Conservation (phyloP, 108 stramenopile genomes). For the Hondaea fermentalgiana region DNA sequence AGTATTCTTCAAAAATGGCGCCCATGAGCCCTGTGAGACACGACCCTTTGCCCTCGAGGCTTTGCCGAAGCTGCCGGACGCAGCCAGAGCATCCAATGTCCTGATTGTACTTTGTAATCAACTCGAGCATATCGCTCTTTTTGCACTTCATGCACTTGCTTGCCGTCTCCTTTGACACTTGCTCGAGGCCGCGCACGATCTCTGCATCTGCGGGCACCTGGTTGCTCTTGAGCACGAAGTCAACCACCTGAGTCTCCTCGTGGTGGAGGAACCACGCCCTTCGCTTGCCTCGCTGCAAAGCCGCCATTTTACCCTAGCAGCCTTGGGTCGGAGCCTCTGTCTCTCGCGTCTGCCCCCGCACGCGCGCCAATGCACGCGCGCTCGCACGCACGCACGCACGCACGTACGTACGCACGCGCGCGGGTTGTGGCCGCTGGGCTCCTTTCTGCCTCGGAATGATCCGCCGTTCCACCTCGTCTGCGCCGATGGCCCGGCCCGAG, state of each 20-base stretch:
- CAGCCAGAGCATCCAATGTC: conserved; percentile 14
- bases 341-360: too few relatives aligned
- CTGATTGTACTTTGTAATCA: background rate
- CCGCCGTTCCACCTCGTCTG: too few relatives aligned
- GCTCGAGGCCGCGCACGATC: background rate
- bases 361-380: too few relatives aligned
- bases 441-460: too few relatives aligned
- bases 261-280: background rate
- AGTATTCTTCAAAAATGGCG: background rate
- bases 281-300: background rate
- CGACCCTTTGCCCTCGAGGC: background rate
- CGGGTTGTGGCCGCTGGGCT: too few relatives aligned
- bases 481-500: too few relatives aligned
- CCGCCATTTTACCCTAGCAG: too few relatives aligned
- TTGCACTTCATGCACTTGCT: background rate
- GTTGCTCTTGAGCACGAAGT: background rate
- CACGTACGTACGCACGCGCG: too few relatives aligned
- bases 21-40: background rate
- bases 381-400: too few relatives aligned
- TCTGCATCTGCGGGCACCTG: background rate
- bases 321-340: too few relatives aligned
- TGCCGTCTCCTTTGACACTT: background rate
- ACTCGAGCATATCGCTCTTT: background rate
- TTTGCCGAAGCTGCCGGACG: background rate
- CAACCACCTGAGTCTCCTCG: background rate